Evolutionary conservation across 2,329 filamentous ascomycete genomes (phyloP).

Genomic region (Sordariomycetes sp.): DNA sequence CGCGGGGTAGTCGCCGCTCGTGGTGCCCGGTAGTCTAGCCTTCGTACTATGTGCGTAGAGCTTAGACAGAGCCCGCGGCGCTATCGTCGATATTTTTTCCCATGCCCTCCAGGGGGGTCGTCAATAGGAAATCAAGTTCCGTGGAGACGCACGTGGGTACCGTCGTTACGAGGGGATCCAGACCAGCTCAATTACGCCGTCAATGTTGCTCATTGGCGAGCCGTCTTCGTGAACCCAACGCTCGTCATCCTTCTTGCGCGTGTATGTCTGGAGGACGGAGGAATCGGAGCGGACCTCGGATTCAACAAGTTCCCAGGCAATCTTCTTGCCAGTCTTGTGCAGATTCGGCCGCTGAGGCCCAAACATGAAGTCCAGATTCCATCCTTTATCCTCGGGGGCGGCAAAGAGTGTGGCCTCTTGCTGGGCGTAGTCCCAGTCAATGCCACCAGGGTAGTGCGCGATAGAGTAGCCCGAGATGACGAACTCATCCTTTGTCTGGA

Average conservation of each 20-base stretch:
- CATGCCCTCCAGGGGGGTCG: no score
- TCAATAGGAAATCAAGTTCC: no score
- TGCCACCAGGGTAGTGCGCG: conserved; percentile 43
- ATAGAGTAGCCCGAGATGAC: conserved; percentile 53
- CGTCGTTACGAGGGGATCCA: conserved; percentile 34
- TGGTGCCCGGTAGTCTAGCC: no score
- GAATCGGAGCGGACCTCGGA: conserved; percentile 36
- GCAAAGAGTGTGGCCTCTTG: conserved; percentile 44
- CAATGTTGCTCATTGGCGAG: conserved; percentile 39
- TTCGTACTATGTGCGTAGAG: no score
- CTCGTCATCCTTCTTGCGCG: conserved; percentile 40
- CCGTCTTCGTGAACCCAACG: conserved; percentile 40
- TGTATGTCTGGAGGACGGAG: conserved; percentile 43
- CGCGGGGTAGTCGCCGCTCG: no score
- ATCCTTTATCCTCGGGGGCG: conserved; percentile 36
- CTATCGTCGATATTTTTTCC: no score
- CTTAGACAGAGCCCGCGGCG: no score
- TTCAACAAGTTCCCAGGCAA: conserved; percentile 45
- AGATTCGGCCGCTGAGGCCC: conserved; percentile 38
- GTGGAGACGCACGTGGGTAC: no score
- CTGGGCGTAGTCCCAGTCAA: conserved; percentile 38
- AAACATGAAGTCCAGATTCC: conserved; percentile 42
- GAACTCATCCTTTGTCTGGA: conserved; percentile 42
- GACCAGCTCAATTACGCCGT: conserved; percentile 47
- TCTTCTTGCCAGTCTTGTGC: conserved; percentile 39